Base-by-base conservation (phyloP, 2,329 filamentous ascomycete species). In the Apiospora marii region DNA sequence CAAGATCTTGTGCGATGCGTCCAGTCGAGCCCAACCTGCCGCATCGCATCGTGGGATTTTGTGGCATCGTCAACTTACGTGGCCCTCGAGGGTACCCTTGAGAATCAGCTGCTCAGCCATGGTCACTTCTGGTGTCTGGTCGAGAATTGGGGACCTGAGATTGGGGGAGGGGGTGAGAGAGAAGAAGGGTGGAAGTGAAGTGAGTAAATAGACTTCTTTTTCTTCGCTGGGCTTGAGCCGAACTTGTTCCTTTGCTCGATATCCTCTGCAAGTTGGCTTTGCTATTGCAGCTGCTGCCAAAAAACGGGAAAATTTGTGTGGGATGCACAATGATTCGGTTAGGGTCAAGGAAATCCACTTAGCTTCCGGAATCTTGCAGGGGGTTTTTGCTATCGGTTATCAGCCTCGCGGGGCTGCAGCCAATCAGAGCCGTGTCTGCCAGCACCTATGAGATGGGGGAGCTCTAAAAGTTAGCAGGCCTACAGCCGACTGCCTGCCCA, bases 51-150 rank as follows among this genome's bases (percentile, higher is more conserved):
- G 34, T 64, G 58, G 58, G 58, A 41, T n/a, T 64, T 77, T 78
- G 81, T 76, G 71, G 74, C 71, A 72, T 72, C 74, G 77, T 61
- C 73, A 80, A 91, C 89, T 85, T 90, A 91, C 89, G 92, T 98
- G 96, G 92, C 96, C 96, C 93, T 96, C 94, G 87, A 97, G 94
- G 90, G 94, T 96, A 86, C 94, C 94, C 90, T 96, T 95, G 88
- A 96, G 93, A 89, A 97, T 94, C 86, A 96, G 90, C 91, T 96
- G 93, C 91, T 96, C 94, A 90, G 93, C 92, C 94, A 96, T 96
- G 82, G 82, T 86, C 75, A 77, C 71, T 76, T 64, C 58, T 64
- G 58, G 34, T 64, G 58, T 73, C 72, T 73, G 51, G 46, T 44
- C 27, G 44, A 53, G 70, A 58, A 44, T 64, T 37, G 58, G 71